Conservation (phyloP, 1,139 yeast genomes). For the Taphrina flavorubra region DNA sequence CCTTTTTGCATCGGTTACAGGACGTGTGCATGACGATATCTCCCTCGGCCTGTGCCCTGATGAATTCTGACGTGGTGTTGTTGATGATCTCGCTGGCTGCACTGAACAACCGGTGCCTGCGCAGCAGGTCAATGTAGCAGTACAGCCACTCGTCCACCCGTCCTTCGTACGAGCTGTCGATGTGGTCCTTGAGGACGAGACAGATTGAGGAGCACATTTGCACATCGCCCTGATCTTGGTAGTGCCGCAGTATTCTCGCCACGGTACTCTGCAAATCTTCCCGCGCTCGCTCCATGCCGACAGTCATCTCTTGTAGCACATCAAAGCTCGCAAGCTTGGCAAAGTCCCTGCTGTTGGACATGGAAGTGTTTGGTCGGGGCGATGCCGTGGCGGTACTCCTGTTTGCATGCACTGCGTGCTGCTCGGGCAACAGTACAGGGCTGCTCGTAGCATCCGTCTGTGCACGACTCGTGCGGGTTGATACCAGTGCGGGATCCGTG, state of each 20-base stretch:
- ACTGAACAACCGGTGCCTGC: constrained; percentile 61
- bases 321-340: constrained; percentile 11
- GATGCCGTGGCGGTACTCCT: background rate
- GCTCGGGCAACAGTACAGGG: background rate
- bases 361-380: constrained; percentile 9
- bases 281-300: constrained; percentile 10
- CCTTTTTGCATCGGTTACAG: constrained; percentile 70
- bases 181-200: constrained; percentile 60
- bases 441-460: constrained; percentile 6
- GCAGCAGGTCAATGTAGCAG: constrained; percentile 64
- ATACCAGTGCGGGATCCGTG: constrained; percentile 3
- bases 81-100: constrained; percentile 66
- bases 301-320: constrained; percentile 6
- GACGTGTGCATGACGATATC: constrained; percentile 67
- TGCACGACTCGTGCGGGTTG: constrained; percentile 1
- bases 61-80: constrained; percentile 55
- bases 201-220: constrained; percentile 66
- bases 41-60: constrained; percentile 59
- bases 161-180: constrained; percentile 24
- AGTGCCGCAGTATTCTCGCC: constrained; percentile 12
- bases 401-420: background rate
- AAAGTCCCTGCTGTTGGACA: constrained; percentile 12
- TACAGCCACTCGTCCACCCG: constrained; percentile 62
- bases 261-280: constrained; percentile 8
- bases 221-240: constrained; percentile 37